A percentile compares a stretch with the other conserved stretches of the same genome.
Evolutionary conservation across 1,284 basidiomycete species (phyloP).

Genomic region (Papiliotrema nemorosa): DNA sequence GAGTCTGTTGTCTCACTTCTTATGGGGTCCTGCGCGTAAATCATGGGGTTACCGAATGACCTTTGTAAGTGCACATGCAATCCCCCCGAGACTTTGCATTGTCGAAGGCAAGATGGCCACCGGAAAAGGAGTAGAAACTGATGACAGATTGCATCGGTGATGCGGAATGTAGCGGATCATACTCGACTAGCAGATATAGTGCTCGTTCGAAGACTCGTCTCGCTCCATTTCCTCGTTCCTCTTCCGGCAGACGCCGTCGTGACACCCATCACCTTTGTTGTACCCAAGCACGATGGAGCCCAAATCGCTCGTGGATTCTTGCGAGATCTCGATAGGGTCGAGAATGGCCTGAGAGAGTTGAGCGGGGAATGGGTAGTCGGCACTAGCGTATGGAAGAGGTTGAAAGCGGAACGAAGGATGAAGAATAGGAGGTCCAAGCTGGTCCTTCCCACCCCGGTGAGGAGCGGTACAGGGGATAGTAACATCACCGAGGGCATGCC

Average conservation of each 20-base stretch:
- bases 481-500: background rate
- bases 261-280: conserved; percentile 89
- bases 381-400: conserved; percentile 78
- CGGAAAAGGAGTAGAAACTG: background rate
- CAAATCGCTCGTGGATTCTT: conserved; percentile 41
- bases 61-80: conserved; percentile 19
- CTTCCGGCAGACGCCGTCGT: conserved; percentile 90
- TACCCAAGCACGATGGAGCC: conserved; percentile 71
- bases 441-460: background rate
- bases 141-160: conserved; percentile 53
- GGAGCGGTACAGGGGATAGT: background rate
- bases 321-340: conserved; percentile 65
- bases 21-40: conserved; percentile 43
- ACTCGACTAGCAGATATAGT: conserved; percentile 83
- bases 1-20: conserved; percentile 37
- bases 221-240: conserved; percentile 76
- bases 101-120: background rate
- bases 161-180: conserved; percentile 80
- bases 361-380: conserved; percentile 96
- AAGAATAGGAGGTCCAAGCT: conserved; percentile 16
- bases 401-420: conserved; percentile 78
- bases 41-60: conserved; percentile 51
- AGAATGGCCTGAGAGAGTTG: conserved; percentile 75
- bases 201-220: conserved; percentile 74
- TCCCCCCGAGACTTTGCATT: background rate